phyloP scores from a whole-genome alignment of 2,329 filamentous ascomycete species.

The Eutypa lata region DNA sequence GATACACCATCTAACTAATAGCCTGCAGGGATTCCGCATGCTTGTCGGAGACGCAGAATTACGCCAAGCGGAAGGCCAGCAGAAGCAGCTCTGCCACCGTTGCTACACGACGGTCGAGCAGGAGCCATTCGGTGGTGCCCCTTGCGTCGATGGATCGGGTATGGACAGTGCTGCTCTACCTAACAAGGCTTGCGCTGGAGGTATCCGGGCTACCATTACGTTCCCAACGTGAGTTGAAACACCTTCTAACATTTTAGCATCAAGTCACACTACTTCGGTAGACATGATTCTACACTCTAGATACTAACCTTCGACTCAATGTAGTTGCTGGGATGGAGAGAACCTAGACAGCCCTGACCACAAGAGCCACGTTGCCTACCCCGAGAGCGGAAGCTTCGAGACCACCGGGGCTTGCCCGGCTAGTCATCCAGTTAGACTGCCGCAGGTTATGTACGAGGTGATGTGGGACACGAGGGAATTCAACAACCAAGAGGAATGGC shows the following conservation, averaged over 20 bases:
- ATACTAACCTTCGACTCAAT: neutral
- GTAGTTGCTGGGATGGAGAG: slow-evolving; percentile 24
- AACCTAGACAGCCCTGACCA: slow-evolving; percentile 27
- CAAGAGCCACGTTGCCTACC: slow-evolving; percentile 21
- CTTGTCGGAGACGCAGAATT: slow-evolving; percentile 19
- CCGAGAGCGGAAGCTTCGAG: slow-evolving; percentile 16
- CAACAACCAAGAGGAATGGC: slow-evolving; percentile 25
- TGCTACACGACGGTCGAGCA: slow-evolving; percentile 21
- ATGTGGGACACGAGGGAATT: slow-evolving; percentile 32
- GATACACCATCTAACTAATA: neutral
- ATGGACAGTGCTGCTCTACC: slow-evolving; percentile 18
- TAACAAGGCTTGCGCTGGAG: slow-evolving; percentile 13
- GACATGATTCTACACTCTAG: too few relatives aligned
- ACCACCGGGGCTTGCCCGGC: slow-evolving; percentile 16
- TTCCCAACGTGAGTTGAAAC: slow-evolving; percentile 17
- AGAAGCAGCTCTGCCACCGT: slow-evolving; percentile 21
- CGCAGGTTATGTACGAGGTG: slow-evolving; percentile 36
- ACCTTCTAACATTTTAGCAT: neutral
- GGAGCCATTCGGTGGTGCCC: slow-evolving; percentile 19
- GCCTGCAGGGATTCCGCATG: slow-evolving; percentile 22
- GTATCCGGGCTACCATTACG: slow-evolving; percentile 18
- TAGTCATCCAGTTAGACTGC: slow-evolving; percentile 21
- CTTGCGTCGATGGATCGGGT: slow-evolving; percentile 14
- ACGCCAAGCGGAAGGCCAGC: slow-evolving; percentile 11
- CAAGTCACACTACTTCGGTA: too few relatives aligned